Evolutionary conservation across 2,329 filamentous ascomycete species (phyloP), one percentile per base, ranked within the genome.

Genomic region (Pseudogymnoascus pannorum): DNA sequence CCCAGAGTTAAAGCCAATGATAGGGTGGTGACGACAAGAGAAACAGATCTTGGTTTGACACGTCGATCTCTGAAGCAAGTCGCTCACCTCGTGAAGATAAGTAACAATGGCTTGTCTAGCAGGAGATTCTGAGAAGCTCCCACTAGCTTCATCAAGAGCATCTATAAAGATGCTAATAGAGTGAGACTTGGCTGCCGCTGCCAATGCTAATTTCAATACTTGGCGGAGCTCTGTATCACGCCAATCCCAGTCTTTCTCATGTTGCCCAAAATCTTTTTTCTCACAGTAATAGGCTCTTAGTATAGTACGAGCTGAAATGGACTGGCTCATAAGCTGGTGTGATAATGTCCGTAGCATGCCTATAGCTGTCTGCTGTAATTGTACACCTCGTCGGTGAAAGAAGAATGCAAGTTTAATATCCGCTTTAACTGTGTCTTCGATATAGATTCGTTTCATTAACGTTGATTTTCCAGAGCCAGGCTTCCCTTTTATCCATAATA

Each of bases 401-500:
- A 75, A 76, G 66, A 76, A 76, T 0, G 66, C 68, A 7, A 75
- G 63, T 4, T 69, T 58, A 6, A 72, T 31, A 40, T 2, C 33
- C 12, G 62, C 58, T 60, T 7, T 9, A 57, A 20, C 12, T 24
- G 18, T 22, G 7, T 8, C 2, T 22, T n/a, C 33, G 36, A 3
- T 62, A 38, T 48, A 66, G 1, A 75, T 29, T 62, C 70, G 68
- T 38, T 66, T 68, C 51, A 78, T 66, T 24, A 77, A 61, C 1
- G 74, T 77, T 5, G 29, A 31, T 9, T 31, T 31, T 3, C 29
- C 29, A 8, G 29, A 31, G 74, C 75, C 75, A 4, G 75, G 74
- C 24, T 77, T 75, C 1, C 75, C 75, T 57, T 73, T 75, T 33
- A 77, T 72, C 73, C 73, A 76, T 2, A 75, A 70, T 0, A 75